A percentile compares a stretch with the other conserved stretches of the same genome.
Conservation (phyloP, 768 basidiomycete genomes). For the Omphalotus guepiniiformis region DNA sequence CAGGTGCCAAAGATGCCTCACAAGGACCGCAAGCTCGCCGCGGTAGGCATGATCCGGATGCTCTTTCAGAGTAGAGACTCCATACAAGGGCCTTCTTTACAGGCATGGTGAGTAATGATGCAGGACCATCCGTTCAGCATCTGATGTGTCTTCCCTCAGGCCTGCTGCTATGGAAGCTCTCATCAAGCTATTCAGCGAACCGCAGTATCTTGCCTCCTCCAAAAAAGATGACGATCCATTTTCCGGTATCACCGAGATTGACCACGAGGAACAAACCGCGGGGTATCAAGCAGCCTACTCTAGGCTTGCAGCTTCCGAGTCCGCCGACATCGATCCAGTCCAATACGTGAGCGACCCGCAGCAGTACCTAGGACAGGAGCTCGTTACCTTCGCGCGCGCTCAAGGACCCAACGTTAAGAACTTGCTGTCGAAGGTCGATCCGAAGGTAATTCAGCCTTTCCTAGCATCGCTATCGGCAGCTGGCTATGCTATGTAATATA, state of each 20-base stretch:
- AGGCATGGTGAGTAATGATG: constrained; percentile 52
- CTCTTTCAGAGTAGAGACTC: constrained; percentile 72
- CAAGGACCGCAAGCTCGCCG: constrained; percentile 82
- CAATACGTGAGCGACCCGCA: constrained; percentile 55
- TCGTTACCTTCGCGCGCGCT: constrained; percentile 32
- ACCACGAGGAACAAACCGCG: constrained; percentile 84
- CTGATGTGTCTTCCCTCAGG: constrained; percentile 39
- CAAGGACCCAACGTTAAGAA: constrained; percentile 15
- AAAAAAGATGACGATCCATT: constrained; percentile 39
- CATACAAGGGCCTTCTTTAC: constrained; percentile 57
- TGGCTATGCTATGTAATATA: constrained; percentile 4
- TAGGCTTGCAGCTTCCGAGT: constrained; percentile 78
- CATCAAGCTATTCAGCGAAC: constrained; percentile 72
- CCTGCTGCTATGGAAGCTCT: constrained; percentile 64
- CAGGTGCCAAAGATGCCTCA: constrained; percentile 76
- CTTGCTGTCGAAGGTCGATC: constrained; percentile 32
- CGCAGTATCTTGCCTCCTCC: constrained; percentile 55
- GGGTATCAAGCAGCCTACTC: constrained; percentile 96
- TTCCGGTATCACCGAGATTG: constrained; percentile 66
- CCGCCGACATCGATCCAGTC: constrained; percentile 53
- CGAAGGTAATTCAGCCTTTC: constrained; percentile 23
- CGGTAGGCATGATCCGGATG: constrained; percentile 74
- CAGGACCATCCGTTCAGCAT: too few species aligned
- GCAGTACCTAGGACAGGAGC: constrained; percentile 45
- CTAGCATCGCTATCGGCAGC: constrained; percentile 3